Evolutionary conservation across 371 early-diverging fungal species (phyloP), one percentile per base, ranked within the genome.

Genomic region (Coemansia linderi): DNA sequence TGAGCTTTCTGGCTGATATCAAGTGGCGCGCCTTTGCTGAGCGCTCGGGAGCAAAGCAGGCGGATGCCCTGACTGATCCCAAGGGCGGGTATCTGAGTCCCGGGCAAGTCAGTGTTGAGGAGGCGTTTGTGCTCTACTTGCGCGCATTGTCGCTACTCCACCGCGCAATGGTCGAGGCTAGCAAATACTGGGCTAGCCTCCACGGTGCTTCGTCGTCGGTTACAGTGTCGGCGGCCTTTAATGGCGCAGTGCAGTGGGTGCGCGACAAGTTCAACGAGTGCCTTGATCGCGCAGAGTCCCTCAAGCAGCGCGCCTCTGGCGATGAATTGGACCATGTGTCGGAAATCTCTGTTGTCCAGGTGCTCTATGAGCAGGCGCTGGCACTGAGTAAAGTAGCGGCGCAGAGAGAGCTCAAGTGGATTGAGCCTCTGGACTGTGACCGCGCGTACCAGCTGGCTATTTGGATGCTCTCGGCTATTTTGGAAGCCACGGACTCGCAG

Each of bases 231-330:
- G 62, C 37, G 19, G 75, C 83, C 1, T 69, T 71, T 40, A 82
- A 81, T 36, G 37, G 58, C 10, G 87, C 87, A 0, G 93, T 93
- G 2, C 92, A 92, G 66, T 95, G 95, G 95, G 90, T 95, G 74
- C 87, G 93, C 19, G 89, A 87, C 44, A 85, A 89, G 58, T 94
- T 92, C 73, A 95, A 95, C 71, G 92, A 90, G 60, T 93, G 94
- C 60, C 72, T 94, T 9, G 94, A 93, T 36, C 84, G 88, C 12
- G 95, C 93, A 0, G 91, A 92, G 66, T 71, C 81, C 29, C 87
- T 84, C 44, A 86, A 87, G 65, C 74, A 78, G 60, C 83, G 82
- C 41, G 84, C 79, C 8, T 72, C 83, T 29, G 87, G 80, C 52
- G 72, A 72, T 63, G 81, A 81, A 52, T 76, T 78, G 13, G 84